Conservation (phyloP, 1,139 yeast species). For the Entelexis sorbosivorans region DNA sequence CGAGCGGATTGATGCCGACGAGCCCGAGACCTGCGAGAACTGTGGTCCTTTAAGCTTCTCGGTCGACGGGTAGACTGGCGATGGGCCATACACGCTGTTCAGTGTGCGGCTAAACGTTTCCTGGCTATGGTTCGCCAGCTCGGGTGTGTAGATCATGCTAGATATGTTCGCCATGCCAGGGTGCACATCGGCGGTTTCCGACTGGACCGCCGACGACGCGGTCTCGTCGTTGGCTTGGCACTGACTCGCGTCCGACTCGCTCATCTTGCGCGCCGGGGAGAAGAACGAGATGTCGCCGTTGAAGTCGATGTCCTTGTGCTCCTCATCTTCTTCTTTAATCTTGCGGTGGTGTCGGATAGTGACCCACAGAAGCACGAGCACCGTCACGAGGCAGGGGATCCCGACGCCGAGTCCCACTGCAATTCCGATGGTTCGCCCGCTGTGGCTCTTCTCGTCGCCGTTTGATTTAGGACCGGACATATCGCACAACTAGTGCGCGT, state of each 20-base stretch:
- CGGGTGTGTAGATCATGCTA: slow-evolving; percentile 18
- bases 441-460: slow-evolving; percentile 1
- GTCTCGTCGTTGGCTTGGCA: background rate
- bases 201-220: slow-evolving; percentile 5
- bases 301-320: slow-evolving; percentile 29
- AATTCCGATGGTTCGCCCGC: slow-evolving; percentile 24
- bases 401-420: slow-evolving; percentile 35
- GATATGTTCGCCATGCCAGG: background rate
- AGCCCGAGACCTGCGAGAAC: background rate
- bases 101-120: slow-evolving; percentile 18
- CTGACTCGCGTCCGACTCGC: background rate
- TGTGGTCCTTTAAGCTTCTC: slow-evolving; percentile 19
- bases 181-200: slow-evolving; percentile 4
- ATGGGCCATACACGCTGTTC: slow-evolving; percentile 21
- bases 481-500: background rate
- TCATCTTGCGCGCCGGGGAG: slow-evolving; percentile 10
- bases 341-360: slow-evolving; percentile 30
- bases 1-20: slow-evolving; percentile 10
- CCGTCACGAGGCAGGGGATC: slow-evolving; percentile 31
- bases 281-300: slow-evolving; percentile 25
- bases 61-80: slow-evolving; percentile 21
- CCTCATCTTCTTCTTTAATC: slow-evolving; percentile 31
- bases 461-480: background rate
- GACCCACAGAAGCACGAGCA: slow-evolving; percentile 27
- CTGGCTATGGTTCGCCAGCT: slow-evolving; percentile 10